Percentiles rank a stretch among this genome's conserved stretches.
phyloP scores from a whole-genome alignment of 345 rosid species.

The Citrus medica region DNA sequence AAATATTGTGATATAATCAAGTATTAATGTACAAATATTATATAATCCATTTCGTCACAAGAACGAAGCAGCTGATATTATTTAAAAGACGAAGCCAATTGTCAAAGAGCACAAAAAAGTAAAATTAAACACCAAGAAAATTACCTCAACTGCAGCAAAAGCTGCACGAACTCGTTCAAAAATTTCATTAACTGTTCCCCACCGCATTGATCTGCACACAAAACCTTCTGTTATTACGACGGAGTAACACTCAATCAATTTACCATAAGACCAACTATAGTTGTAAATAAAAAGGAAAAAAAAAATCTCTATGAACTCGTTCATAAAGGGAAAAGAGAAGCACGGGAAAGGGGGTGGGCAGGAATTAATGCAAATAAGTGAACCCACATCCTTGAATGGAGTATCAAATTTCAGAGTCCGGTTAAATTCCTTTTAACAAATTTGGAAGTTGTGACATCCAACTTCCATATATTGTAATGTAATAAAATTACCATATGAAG shows the following conservation, averaged over 20 bases:
- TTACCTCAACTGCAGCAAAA: conserved; percentile 57
- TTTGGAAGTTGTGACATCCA: neutral
- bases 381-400: too few species aligned
- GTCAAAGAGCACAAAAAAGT: neutral
- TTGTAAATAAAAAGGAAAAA: too few species aligned
- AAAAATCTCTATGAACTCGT: too few species aligned
- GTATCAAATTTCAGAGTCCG: too few species aligned
- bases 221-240: neutral
- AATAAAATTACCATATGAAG: conserved; percentile 49
- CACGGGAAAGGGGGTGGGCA: too few species aligned
- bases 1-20: neutral
- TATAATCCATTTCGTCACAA: neutral
- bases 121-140: neutral
- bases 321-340: too few species aligned
- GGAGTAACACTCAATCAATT: neutral
- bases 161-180: conserved; percentile 67
- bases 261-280: neutral
- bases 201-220: conserved; percentile 72
- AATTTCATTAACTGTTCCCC: conserved; percentile 74
- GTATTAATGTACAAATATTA: neutral
- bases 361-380: too few species aligned
- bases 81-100: neutral
- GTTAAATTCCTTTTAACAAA: too few species aligned
- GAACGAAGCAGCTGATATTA: neutral
- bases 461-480: neutral